Conservation (phyloP, 2,329 filamentous ascomycete species). For the Penicillium brasilianum region DNA sequence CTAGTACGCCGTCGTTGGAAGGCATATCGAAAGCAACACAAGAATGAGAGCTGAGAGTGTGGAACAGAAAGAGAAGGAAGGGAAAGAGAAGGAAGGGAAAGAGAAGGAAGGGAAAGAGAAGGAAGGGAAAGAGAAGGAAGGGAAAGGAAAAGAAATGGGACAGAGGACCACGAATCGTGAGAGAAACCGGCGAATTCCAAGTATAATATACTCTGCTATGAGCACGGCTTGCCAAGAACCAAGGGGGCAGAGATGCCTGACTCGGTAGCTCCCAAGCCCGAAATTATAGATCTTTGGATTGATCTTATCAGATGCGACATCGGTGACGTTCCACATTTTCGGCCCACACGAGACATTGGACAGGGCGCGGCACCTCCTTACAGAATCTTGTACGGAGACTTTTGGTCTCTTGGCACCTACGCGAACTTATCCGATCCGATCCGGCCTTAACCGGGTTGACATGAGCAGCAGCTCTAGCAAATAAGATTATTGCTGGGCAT, state of each 20-base stretch:
- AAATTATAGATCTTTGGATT: neutral
- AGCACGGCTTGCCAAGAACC: neutral
- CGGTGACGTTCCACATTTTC: slow-evolving; percentile 6
- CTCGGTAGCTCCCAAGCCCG: neutral
- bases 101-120: neutral
- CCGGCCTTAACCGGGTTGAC: slow-evolving; percentile 3
- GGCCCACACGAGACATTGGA: neutral
- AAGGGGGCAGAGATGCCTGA: neutral
- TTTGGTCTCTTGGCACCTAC: neutral
- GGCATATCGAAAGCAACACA: slow-evolving; percentile 26
- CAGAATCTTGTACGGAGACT: neutral
- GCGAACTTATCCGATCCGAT: slow-evolving; percentile 20
- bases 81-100: too few relatives aligned
- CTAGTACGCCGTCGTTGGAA: slow-evolving; percentile 33
- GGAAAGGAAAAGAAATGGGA: neutral
- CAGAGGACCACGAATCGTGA: neutral
- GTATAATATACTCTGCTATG: neutral
- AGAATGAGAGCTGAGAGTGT: neutral
- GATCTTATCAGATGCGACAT: slow-evolving; percentile 28
- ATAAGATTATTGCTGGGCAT: neutral
- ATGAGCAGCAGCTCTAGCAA: neutral
- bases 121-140: neutral
- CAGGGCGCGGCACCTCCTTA: neutral
- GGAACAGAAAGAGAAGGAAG: neutral
- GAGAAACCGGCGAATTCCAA: neutral